Evolutionary conservation across 164 flowering plant genomes (phyloP).

Genomic region (Nymphaea thermarum): DNA sequence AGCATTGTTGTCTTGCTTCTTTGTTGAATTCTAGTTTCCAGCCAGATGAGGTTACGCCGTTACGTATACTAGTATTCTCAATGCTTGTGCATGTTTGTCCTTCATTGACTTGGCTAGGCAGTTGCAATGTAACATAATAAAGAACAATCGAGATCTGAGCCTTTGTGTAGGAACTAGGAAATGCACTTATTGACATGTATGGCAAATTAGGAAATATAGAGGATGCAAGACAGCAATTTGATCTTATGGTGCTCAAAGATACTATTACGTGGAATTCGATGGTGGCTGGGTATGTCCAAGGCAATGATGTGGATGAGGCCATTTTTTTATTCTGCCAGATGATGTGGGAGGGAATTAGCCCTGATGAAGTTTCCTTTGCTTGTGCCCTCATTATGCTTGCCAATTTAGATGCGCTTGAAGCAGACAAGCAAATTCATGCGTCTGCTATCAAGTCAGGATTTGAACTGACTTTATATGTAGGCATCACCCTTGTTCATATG

Average conservation of each 20-base stretch:
- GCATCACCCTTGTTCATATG: constrained; percentile 78
- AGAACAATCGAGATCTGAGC: constrained; percentile 38
- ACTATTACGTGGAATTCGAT: constrained; percentile 90
- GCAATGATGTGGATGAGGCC: constrained; percentile 52
- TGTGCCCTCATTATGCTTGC: constrained; percentile 75
- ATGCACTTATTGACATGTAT: constrained; percentile 90
- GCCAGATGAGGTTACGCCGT: constrained; percentile 70
- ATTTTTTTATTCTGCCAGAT: constrained; percentile 47
- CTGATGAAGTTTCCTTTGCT: constrained; percentile 75
- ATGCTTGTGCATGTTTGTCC: constrained; percentile 57
- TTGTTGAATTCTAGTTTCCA: constrained; percentile 39
- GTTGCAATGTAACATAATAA: constrained; percentile 61
- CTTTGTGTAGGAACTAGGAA: constrained; percentile 46
- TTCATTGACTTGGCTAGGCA: constrained; percentile 43
- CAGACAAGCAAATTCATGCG: constrained; percentile 59
- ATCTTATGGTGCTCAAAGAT: constrained; percentile 39
- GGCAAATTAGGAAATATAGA: constrained; percentile 59
- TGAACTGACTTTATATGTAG: constrained; percentile 53
- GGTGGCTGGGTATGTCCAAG: constrained; percentile 72
- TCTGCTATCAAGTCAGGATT: constrained; percentile 47
- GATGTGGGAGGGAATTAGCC: constrained; percentile 33
- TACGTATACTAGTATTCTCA: constrained; percentile 69
- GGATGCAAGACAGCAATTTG: constrained; percentile 65
- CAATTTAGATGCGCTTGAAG: constrained; percentile 33
- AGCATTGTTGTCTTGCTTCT: constrained; percentile 27